Base-by-base conservation (phyloP, 108 stramenopile species). In the Craspedostauros australis region DNA sequence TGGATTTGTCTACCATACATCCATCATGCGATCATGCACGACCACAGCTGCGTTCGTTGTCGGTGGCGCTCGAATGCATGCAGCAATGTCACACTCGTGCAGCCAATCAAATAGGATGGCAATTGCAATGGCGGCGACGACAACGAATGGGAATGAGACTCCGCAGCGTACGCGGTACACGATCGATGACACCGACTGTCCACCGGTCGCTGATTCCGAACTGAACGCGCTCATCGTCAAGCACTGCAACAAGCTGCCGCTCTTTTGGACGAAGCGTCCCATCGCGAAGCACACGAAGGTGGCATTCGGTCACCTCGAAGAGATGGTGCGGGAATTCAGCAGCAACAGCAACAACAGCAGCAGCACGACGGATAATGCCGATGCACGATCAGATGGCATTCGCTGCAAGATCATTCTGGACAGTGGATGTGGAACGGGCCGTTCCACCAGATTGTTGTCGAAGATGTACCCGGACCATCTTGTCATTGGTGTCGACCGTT, bases 361-460 rank as follows among this genome's bases (percentile, higher is more conserved):
- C n/a, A n/a, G n/a, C n/a, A n/a, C n/a, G n/a, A n/a, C n/a, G n/a
- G n/a, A n/a, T n/a, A n/a, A n/a, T n/a, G n/a, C n/a, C n/a, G n/a
- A n/a, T n/a, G n/a, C n/a, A n/a, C n/a, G n/a, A n/a, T n/a, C n/a
- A n/a, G n/a, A n/a, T n/a, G n/a, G n/a, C n/a, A n/a, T n/a, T n/a
- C n/a, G n/a, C n/a, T n/a, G n/a, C n/a, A n/a, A n/a, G 23, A 43
- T 88, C 5, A 59, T 94, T 39, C 53, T 89, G 18, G 88, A 88
- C 57, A 85, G 88, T 56, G 94, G 94, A 28, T 95, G 94, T 64
- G 94, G 94, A 16, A 93, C 94, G 1, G 91, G 87, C 5, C 58
- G 70, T 16, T 86, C 82, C 4, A 73, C 86, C 9, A 16, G 55
- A 4, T 26, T 64, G 22, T 58, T 90, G 24, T 81, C 82, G 6